Evolutionary conservation across 225 moss, liverwort and hornwort genomes (phyloP), one percentile per base, ranked within the genome.

Genomic region (Bryum argenteum): DNA sequence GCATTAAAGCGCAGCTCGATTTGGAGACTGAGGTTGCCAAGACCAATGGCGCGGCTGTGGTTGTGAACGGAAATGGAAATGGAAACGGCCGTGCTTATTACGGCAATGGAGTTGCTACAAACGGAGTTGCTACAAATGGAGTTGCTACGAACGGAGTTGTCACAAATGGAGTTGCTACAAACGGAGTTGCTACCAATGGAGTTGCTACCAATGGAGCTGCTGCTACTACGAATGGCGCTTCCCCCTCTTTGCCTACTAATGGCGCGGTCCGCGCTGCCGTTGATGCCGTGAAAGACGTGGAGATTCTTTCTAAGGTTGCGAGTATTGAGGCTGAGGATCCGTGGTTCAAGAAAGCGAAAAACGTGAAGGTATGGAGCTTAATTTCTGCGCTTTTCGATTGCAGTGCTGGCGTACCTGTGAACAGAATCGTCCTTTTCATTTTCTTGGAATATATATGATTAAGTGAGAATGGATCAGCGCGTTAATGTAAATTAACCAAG

Each of bases 241-340:
- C 62, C 6, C 67, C 56, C 26, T 19, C 65, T 18, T 51, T 73
- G 65, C 58, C 76, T 55, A 52, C 75, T 0, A 88, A 82, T 66
- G 87, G 84, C 21, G 75, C 75, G 38, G 84, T 77, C 23, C 76
- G 76, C 19, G 71, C 71, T 21, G 73, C 66, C 40, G 69, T 69
- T 2, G 65, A 81, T 15, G 69, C 73, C 39, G 72, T 78, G 1
- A 17, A 63, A 43, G 83, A 70, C 5, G 54, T 64, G 61, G 28
- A 79, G 56, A 37, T 57, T 38, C 10, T 61, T 20, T 79, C 81
- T 3, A 98, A 89, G 78, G 74, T 98, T 21, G 89, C 92, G 54
- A 44, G 84, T 10, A 94, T 98, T 22, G 89, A 87, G 23, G 61
- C 89, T 62, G 98, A 98, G 54, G 94, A 98, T 67, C 94, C 98